Base-by-base conservation (phyloP, 345 rosid species). In the Durio zibethinus region DNA sequence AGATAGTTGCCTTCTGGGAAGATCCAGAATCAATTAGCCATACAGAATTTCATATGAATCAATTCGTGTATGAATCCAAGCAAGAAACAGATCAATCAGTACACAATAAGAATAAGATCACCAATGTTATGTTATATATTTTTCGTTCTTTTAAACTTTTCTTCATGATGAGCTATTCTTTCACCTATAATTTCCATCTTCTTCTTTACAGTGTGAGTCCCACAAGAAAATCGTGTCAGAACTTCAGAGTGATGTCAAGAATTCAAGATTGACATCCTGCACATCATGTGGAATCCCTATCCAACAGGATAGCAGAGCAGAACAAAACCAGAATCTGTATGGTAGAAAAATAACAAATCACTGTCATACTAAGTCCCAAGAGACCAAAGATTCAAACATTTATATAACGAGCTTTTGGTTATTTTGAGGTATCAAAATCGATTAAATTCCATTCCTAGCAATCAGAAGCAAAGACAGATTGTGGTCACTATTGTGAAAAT, bases 181-280 rank as follows among this genome's bases (percentile, higher is more conserved):
- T 72, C 73, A 63, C 74, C 73, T 80, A 73, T 76, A 64, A 76
- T 57, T 73, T 76, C 74, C 70, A 73, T 42, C 81, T 54, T 61
- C 78, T 78, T 78, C 87, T 85, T 85, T 81, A 83, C 86, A 82
- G 72, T 74, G 84, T 61, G 77, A 74, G 76, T 54, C 75, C 83
- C 79, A 82, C 68, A 38, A 72, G 74, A 83, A 45, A 77, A 77
- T 74, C 66, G 56, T 53, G 82, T 73, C 60, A 62, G 57, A 68
- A 78, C 70, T 80, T 75, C 75, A 57, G 61, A 72, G 72, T 50
- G 35, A 61, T 10, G 74, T 72, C 71, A 72, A 69, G 75, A 56
- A 45, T 31, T 43, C 60, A 68, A 29, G 38, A 74, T 42, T 76
- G 29, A 60, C n/a, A 16, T 47, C 75, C 77, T 50, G 76, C 73